Evolutionary conservation across 495 filamentous ascomycete species (phyloP).

Genomic region (Chaetomium cochliodes): DNA sequence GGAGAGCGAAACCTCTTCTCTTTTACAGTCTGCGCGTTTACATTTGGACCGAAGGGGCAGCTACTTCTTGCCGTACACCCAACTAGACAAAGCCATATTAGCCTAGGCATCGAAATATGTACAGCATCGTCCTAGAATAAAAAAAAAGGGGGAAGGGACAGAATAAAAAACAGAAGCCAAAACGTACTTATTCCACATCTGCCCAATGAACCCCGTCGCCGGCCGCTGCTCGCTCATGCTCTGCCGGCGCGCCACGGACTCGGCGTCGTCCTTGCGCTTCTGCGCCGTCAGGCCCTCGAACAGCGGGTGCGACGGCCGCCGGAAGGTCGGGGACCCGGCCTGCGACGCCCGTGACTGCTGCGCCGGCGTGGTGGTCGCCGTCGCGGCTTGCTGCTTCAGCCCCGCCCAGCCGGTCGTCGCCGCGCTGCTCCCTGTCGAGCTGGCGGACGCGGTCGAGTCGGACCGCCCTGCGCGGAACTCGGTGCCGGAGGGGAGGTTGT

Average conservation of each 20-base stretch:
- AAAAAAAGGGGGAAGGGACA: too few species aligned
- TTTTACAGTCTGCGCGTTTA: too few species aligned
- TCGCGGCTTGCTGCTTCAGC: not conserved
- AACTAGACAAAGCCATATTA: constrained; percentile 15
- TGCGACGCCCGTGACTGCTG: not conserved
- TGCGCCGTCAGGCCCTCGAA: constrained; percentile 47
- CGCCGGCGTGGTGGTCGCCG: not conserved
- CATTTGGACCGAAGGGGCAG: not conserved
- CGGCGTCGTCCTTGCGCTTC: constrained; percentile 44
- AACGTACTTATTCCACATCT: constrained; percentile 50
- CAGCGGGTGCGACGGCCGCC: constrained; percentile 33
- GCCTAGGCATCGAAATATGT: too few species aligned
- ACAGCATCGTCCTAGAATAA: not conserved
- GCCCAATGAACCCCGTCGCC: constrained; percentile 41
- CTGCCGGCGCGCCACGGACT: constrained; percentile 42
- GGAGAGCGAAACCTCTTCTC: too few species aligned
- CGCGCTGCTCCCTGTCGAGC: constrained; percentile 15
- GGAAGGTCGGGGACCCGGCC: not conserved
- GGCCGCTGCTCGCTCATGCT: constrained; percentile 49
- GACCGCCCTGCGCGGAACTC: constrained; percentile 31
- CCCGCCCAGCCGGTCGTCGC: not conserved
- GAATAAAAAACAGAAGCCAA: not conserved
- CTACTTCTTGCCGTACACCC: constrained; percentile 25
- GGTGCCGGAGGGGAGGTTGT: constrained; percentile 21
- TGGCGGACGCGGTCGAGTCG: constrained; percentile 34